phyloP scores from a whole-genome alignment of 441 rosid species.

The Isatis lusitanica region DNA sequence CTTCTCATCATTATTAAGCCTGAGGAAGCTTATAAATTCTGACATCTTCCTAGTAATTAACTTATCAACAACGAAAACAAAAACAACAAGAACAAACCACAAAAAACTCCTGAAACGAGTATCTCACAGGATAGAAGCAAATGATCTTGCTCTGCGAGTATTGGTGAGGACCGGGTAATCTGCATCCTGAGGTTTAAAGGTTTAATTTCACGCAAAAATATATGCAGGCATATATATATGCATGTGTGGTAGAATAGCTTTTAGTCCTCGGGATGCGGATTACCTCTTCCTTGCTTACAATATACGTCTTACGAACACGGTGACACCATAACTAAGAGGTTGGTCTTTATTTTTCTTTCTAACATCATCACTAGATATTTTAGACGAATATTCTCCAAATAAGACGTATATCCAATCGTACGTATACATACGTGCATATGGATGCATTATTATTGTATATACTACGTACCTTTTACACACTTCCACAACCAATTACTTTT shows the following conservation, averaged over 20 bases:
- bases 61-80: slow-evolving; percentile 25
- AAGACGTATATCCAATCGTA: neutral
- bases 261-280: slow-evolving; percentile 81
- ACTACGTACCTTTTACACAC: neutral
- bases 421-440: neutral
- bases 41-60: slow-evolving; percentile 21
- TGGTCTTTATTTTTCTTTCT: neutral
- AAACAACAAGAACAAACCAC: neutral
- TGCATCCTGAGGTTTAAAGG: slow-evolving; percentile 96
- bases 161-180: slow-evolving; percentile 80
- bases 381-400: neutral
- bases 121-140: neutral
- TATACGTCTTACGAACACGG: slow-evolving; percentile 15
- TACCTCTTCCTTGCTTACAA: slow-evolving; percentile 68
- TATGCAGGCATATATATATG: neutral
- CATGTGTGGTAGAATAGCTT: slow-evolving; percentile 28
- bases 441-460: neutral
- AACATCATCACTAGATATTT: neutral
- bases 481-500: neutral
- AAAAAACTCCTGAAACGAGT: neutral
- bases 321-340: slow-evolving; percentile 14
- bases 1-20: slow-evolving; percentile 28
- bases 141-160: slow-evolving; percentile 15
- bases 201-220: neutral
- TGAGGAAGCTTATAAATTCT: slow-evolving; percentile 54